Percentiles rank a stretch among this genome's conserved stretches.
phyloP scores from a whole-genome alignment of 2,329 filamentous ascomycete genomes.

The Colletotrichum spaethianum region DNA sequence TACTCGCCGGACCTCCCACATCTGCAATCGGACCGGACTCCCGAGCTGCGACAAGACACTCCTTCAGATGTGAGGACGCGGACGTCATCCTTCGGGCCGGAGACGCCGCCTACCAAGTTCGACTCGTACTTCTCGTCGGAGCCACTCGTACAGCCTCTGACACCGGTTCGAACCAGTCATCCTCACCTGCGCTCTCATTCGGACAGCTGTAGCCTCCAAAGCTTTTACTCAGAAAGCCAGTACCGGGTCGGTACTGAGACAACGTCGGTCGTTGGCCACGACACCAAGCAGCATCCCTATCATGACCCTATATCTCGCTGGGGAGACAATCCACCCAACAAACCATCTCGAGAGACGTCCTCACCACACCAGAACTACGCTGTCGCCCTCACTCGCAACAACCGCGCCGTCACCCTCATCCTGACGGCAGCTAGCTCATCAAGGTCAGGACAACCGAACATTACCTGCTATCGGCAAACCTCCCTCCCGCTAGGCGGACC shows the following conservation, averaged over 20 bases:
- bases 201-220: slow-evolving; percentile 29
- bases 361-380: slow-evolving; percentile 32
- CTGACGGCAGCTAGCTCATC: slow-evolving; percentile 14
- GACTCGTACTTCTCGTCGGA: slow-evolving; percentile 29
- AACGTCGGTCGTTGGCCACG: not conserved
- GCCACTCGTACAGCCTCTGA: slow-evolving; percentile 32
- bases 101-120: slow-evolving; percentile 33
- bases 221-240: slow-evolving; percentile 17
- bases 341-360: not conserved
- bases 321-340: not conserved
- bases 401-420: slow-evolving; percentile 33
- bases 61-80: slow-evolving; percentile 32
- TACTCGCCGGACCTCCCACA: slow-evolving; percentile 32
- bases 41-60: slow-evolving; percentile 37
- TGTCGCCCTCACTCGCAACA: slow-evolving; percentile 35
- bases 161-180: slow-evolving; percentile 15
- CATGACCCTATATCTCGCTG: slow-evolving; percentile 1
- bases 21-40: slow-evolving; percentile 10
- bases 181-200: slow-evolving; percentile 33
- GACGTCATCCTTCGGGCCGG: slow-evolving; percentile 35
- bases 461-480: slow-evolving; percentile 35
- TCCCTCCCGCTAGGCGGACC: slow-evolving; percentile 24
- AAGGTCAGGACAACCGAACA: slow-evolving; percentile 13
- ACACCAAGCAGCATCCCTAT: slow-evolving; percentile 18
- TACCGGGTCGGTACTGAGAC: slow-evolving; percentile 3